A percentile compares a stretch with the other conserved stretches of the same genome.
Conservation (phyloP, 139 green algal species). For the Chlamydomonas incerta region DNA sequence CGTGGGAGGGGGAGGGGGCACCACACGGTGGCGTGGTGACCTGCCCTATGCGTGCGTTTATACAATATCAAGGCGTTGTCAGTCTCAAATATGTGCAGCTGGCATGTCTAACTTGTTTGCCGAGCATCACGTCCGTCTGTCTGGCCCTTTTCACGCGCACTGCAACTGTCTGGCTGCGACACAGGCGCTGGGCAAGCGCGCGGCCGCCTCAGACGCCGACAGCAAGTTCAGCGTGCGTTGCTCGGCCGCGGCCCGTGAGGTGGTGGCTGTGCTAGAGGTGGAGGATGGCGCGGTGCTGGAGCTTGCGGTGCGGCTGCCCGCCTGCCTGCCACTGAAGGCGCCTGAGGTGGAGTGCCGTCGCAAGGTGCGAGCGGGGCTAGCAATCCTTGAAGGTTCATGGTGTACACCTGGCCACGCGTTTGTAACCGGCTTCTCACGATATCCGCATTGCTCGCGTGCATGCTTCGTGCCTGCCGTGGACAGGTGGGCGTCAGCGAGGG, state of each 20-base stretch:
- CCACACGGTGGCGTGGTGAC: neutral
- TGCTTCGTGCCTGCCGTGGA: neutral
- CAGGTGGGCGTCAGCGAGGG: slow-evolving; percentile 81
- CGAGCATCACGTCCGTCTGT: too few relatives aligned
- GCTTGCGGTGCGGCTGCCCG: slow-evolving; percentile 86
- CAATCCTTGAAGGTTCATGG: too few relatives aligned
- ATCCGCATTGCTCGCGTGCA: too few relatives aligned
- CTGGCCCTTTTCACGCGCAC: too few relatives aligned
- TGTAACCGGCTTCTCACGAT: too few relatives aligned
- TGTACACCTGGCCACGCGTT: too few relatives aligned
- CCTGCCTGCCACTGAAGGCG: slow-evolving; percentile 79
- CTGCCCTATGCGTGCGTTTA: too few relatives aligned
- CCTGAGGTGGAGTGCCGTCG: slow-evolving; percentile 82
- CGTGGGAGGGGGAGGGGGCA: too few relatives aligned
- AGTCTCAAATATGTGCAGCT: too few relatives aligned
- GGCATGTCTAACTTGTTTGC: too few relatives aligned
- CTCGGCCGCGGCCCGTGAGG: slow-evolving; percentile 69
- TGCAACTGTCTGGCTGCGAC: too few relatives aligned
- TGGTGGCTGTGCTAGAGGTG: slow-evolving; percentile 77
- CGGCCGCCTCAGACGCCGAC: neutral
- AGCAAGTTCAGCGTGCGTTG: slow-evolving; percentile 75
- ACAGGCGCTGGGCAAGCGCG: neutral
- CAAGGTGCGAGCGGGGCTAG: slow-evolving; percentile 3
- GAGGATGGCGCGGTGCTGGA: slow-evolving; percentile 91
- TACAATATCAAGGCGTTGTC: too few relatives aligned